Base-by-base conservation (phyloP, 1,139 yeast species). In the Suhomyces bokatorum region DNA sequence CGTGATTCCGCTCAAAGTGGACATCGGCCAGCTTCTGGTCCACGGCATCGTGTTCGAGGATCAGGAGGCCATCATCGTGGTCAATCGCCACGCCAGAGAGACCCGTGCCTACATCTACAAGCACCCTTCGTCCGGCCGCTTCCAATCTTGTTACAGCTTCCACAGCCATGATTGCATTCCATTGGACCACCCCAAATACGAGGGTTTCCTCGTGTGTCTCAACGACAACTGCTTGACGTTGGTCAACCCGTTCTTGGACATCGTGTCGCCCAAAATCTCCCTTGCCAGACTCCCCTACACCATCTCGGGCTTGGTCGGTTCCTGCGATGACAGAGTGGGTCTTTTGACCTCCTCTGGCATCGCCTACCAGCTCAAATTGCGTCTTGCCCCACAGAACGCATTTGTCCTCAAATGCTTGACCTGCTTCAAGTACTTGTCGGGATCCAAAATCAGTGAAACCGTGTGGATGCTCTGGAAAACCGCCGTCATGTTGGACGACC, bases 401-500 rank as follows among this genome's bases (percentile, higher is more conserved):
- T 55, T 75, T 7, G 77, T 82, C 0, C 40, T 53, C 10, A 66
- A 62, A 28, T 75, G 83, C 39, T 63, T 84, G 22, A 63, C 67
- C 16, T 70, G 81, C 8, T 75, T 85, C 53, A 72, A 71, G 44
- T 75, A 77, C 49, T 60, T 85, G 17, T 75, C 86, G 4, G 87
- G 86, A 7, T 71, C 85, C 1, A 74, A 75, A 43, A 73, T 80
- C 4, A 77, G 75, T 54, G 85, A 81, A 53, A 73, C 75, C 15
- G 66, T 86, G 28, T 75, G 83, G 79, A 67, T 83, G 48, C 64
- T 78, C 5, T 87, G 95, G 93, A 69, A 86, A 32, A 64, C 84
- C 0, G 80, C 87, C 0, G 60, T 73, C 22, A 66, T 78, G 47
- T 52, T 77, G 13, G 70, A 70, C 32, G 68, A 66, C 3, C 50